Conservation (phyloP, 768 basidiomycete genomes). For the Lactifluus volemus region DNA sequence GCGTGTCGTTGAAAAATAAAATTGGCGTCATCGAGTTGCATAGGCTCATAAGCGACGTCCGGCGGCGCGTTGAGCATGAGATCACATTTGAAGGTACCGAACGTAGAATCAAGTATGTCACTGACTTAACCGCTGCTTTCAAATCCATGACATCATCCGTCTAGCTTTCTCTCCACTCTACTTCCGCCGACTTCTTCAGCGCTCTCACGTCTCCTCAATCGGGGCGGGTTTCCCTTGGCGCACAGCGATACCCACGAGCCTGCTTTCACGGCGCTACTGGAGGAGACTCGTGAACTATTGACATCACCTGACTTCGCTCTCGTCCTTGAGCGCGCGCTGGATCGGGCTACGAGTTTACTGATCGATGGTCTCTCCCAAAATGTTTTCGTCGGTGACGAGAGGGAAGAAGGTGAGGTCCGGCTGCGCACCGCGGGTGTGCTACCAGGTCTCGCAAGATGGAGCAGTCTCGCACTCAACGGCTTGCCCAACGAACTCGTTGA, state of each 20-base stretch:
- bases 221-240: constrained; percentile 44
- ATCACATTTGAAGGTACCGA: constrained; percentile 52
- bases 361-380: constrained; percentile 54
- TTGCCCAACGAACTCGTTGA: constrained; percentile 78
- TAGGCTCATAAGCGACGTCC: constrained; percentile 59
- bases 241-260: constrained; percentile 32
- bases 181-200: constrained; percentile 68
- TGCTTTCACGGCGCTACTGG: constrained; percentile 54
- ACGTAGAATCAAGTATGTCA: constrained; percentile 43
- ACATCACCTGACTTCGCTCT: constrained; percentile 58
- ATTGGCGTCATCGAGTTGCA: constrained; percentile 63
- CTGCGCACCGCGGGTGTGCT: constrained; percentile 72
- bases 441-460: constrained; percentile 76
- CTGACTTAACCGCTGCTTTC: background rate
- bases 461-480: constrained; percentile 53
- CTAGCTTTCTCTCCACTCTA: constrained; percentile 63
- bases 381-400: constrained; percentile 41
- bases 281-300: constrained; percentile 58
- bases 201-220: constrained; percentile 56
- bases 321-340: constrained; percentile 67
- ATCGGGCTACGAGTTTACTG: constrained; percentile 55
- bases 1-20: constrained; percentile 77
- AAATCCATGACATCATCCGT: background rate
- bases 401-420: constrained; percentile 33
- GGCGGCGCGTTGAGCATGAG: constrained; percentile 69